Conservation (phyloP, 2,329 filamentous ascomycete species). For the Colletotrichum shisoi region DNA sequence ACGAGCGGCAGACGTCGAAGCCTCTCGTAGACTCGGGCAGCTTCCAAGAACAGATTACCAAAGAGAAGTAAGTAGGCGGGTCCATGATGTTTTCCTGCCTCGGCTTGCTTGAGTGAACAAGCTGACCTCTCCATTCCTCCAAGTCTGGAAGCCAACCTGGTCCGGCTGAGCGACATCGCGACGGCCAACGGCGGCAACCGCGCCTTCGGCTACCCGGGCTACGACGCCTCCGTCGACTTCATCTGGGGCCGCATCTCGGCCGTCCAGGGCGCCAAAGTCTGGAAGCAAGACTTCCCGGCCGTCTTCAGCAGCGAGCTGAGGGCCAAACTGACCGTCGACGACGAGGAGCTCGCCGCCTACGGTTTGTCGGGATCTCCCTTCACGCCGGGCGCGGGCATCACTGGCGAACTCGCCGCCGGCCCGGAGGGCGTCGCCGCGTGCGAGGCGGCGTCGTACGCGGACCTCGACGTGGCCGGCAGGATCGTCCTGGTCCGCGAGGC, state of each 20-base stretch:
- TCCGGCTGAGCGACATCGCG: conserved; percentile 46
- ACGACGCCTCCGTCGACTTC: conserved; percentile 49
- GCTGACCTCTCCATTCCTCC: conserved; percentile 41
- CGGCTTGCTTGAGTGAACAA: neutral
- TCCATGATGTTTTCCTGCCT: conserved; percentile 31
- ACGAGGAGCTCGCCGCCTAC: conserved; percentile 43
- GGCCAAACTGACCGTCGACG: conserved; percentile 41
- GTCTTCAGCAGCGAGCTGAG: conserved; percentile 42
- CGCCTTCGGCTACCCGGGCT: conserved; percentile 46
- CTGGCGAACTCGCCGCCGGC: conserved; percentile 42
- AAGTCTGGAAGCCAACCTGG: conserved; percentile 43
- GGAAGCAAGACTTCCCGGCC: conserved; percentile 47
- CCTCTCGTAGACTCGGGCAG: conserved; percentile 24
- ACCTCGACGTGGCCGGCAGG: conserved; percentile 44
- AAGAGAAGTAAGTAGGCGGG: conserved; percentile 23
- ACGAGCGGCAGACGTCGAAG: conserved; percentile 1
- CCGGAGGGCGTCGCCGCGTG: conserved; percentile 45
- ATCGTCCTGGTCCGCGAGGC: conserved; percentile 48
- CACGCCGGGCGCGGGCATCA: conserved; percentile 46
- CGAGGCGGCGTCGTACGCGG: conserved; percentile 43
- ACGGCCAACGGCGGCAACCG: conserved; percentile 47
- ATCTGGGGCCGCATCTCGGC: conserved; percentile 45
- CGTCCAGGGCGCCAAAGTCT: conserved; percentile 43
- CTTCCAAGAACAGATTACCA: conserved; percentile 19
- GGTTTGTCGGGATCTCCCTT: conserved; percentile 47